These are phyloP conservation scores for Grosmannia huntii DNA, from an alignment of 2,329 filamentous ascomycete species.

Conservation along the genomic window DNA sequence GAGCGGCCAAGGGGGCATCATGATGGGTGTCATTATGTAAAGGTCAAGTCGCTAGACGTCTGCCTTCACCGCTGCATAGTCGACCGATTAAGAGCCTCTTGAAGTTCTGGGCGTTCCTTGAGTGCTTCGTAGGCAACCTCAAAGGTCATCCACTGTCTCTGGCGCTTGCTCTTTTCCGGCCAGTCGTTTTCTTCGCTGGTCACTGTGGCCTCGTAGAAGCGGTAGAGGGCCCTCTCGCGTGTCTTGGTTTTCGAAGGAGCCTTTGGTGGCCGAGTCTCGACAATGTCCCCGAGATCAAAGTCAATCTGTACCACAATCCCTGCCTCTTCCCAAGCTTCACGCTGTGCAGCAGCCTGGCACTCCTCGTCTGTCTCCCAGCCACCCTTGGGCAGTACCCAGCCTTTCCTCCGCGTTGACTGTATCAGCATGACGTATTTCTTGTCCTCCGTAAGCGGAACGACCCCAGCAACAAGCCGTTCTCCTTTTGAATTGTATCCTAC, in stretches of 20 bases:
- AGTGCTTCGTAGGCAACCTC: slow-evolving; percentile 67
- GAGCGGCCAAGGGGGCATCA: neutral
- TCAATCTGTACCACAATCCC: slow-evolving; percentile 78
- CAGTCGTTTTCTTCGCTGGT: slow-evolving; percentile 73
- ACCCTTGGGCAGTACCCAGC: slow-evolving; percentile 95
- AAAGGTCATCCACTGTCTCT: slow-evolving; percentile 82
- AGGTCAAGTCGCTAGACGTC: neutral
- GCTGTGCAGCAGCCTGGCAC: slow-evolving; percentile 68
- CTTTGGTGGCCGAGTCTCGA: slow-evolving; percentile 73
- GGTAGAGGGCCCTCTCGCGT: slow-evolving; percentile 51
- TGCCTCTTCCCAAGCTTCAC: slow-evolving; percentile 97
- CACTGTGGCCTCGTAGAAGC: slow-evolving; percentile 82
- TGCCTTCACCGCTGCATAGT: slow-evolving; percentile 43
- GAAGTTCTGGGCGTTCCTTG: slow-evolving; percentile 67
- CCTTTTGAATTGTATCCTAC: slow-evolving; percentile 84
- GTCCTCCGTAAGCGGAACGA: slow-evolving; percentile 79
- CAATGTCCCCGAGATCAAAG: slow-evolving; percentile 74
- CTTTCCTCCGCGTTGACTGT: slow-evolving; percentile 78
- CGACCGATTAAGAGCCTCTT: slow-evolving; percentile 76
- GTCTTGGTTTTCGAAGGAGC: slow-evolving; percentile 39
- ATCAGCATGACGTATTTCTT: slow-evolving; percentile 85
- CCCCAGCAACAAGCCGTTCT: slow-evolving; percentile 87
- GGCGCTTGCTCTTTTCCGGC: slow-evolving; percentile 89
- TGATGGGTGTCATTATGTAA: neutral
- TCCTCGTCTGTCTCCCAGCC: slow-evolving; percentile 95